Evolutionary conservation across 2,329 filamentous ascomycete genomes (phyloP), one percentile per base, ranked within the genome.

Genomic region (Cladosporium sp.): DNA sequence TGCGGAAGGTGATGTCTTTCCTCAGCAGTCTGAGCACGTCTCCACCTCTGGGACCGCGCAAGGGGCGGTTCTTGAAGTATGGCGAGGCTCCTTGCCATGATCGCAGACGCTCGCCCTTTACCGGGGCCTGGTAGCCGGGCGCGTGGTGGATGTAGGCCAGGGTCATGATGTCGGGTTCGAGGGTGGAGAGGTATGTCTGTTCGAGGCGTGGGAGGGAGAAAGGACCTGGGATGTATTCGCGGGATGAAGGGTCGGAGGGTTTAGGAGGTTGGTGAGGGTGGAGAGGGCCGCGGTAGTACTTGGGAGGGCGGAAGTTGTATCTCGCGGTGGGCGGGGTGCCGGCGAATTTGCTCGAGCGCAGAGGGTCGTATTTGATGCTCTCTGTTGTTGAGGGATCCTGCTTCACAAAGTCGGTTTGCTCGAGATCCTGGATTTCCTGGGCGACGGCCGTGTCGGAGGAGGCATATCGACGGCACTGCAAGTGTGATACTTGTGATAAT

Each of bases 221-320:
- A 2, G 93, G 93, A 0, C 93, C 93, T 0, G 93, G 91, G 20
- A 87, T 77, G 69, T 93, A 98, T 65, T 89, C 78, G 65, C 93
- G 86, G 52, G 93, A 95, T 22, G 85, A 80, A 1, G 91, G 91
- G 62, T 96, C 88, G 55, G 91, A 93, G 45, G 84, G 80, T 33
- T 83, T 79, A n/a, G 89, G 92, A 52, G 89, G 87, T 73, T 95
- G 89, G 63, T 96, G 83, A 43, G 93, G 93, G 67, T 97, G 91
- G 19, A 97, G 78, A 56, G 91, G 91, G 50, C 93, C 93, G 63
- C 92, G 88, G 70, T 95, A 84, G 78, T 91, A 98, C 73, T 92
- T 93, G 56, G 93, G 93, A 43, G 92, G 85, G 57, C 91, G 89
- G 71, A 86, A 97, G 71, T 95, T 88, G 74, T 97, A 98, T 78